phyloP scores from a whole-genome alignment of 345 rosid species.

The Sisymbrium irio region DNA sequence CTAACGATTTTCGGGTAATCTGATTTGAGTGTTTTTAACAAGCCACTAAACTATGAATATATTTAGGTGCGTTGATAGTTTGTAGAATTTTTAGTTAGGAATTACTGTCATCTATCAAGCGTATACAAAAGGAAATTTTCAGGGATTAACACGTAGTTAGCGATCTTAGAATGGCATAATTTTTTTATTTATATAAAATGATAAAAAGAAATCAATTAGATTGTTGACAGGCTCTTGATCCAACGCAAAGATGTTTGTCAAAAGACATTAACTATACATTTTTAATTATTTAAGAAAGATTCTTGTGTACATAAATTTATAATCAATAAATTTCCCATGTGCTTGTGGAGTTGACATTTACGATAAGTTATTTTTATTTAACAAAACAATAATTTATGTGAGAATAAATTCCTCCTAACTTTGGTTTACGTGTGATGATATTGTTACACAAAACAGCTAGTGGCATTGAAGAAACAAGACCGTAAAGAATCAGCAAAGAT shows the following conservation, averaged over 20 bases:
- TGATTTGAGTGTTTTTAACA: background rate
- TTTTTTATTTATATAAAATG: background rate
- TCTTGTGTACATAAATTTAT: constrained; percentile 29
- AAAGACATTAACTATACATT: constrained; percentile 27
- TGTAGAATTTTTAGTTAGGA: background rate
- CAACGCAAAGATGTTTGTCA: constrained; percentile 45
- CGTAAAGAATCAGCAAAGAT: constrained; percentile 40
- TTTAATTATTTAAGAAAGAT: constrained; percentile 16
- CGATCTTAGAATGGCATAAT: constrained; percentile 15
- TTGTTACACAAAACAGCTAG: constrained; percentile 42
- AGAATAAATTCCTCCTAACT: constrained; percentile 18
- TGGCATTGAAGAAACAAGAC: constrained; percentile 53
- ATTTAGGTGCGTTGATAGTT: background rate
- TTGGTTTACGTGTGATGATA: constrained; percentile 26
- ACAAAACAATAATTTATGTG: background rate
- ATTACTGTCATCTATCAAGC: background rate
- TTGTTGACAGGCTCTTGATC: constrained; percentile 45
- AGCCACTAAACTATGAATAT: constrained; percentile 2
- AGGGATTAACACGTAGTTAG: background rate
- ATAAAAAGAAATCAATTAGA: constrained; percentile 4
- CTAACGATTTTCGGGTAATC: background rate
- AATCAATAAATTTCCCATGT: constrained; percentile 16
- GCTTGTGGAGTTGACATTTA: constrained; percentile 35
- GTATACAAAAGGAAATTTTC: background rate
- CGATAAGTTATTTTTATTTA: background rate